Evolutionary conservation across 1,284 basidiomycete species (phyloP).

Genomic region (Ceratobasidium sp.): DNA sequence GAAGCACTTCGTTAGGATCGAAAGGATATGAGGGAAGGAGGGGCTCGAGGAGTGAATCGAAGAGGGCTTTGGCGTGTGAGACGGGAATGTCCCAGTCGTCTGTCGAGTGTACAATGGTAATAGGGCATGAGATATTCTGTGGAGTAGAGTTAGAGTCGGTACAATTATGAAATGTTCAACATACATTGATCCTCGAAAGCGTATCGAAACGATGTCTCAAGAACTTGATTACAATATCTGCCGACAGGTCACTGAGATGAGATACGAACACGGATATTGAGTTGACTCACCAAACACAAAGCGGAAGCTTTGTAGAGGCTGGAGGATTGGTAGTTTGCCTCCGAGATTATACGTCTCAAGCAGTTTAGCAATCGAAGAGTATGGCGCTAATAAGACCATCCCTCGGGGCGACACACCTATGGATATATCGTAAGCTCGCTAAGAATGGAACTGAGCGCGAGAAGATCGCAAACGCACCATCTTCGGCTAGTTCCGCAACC

Average conservation of each 20-base stretch:
- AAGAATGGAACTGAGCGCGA: background rate
- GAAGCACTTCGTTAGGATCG: slow-evolving; percentile 49
- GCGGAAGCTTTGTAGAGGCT: slow-evolving; percentile 77
- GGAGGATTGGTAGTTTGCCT: slow-evolving; percentile 77
- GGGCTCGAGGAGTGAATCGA: slow-evolving; percentile 75
- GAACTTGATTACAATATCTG: slow-evolving; percentile 70
- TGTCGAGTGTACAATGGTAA: slow-evolving; percentile 83
- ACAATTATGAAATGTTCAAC: slow-evolving; percentile 46
- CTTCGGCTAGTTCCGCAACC: slow-evolving; percentile 68
- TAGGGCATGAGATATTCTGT: slow-evolving; percentile 72
- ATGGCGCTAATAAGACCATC: slow-evolving; percentile 81
- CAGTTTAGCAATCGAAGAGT: slow-evolving; percentile 74
- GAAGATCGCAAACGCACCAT: slow-evolving; percentile 56
- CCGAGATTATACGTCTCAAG: slow-evolving; percentile 79
- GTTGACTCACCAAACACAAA: slow-evolving; percentile 72
- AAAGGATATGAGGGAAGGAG: slow-evolving; percentile 67
- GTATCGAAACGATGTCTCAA: slow-evolving; percentile 78
- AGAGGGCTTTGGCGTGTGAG: slow-evolving; percentile 78
- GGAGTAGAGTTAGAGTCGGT: slow-evolving; percentile 18
- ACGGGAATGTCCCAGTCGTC: slow-evolving; percentile 86
- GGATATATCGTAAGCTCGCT: slow-evolving; percentile 30
- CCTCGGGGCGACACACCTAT: slow-evolving; percentile 64
- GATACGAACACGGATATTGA: slow-evolving; percentile 3
- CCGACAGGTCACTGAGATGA: background rate
- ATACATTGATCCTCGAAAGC: slow-evolving; percentile 68